A percentile compares a stretch with the other conserved stretches of the same genome.
These are phyloP conservation scores for Ganoderma multipileum DNA, from an alignment of 1,284 basidiomycete species.

Conservation along the genomic window DNA sequence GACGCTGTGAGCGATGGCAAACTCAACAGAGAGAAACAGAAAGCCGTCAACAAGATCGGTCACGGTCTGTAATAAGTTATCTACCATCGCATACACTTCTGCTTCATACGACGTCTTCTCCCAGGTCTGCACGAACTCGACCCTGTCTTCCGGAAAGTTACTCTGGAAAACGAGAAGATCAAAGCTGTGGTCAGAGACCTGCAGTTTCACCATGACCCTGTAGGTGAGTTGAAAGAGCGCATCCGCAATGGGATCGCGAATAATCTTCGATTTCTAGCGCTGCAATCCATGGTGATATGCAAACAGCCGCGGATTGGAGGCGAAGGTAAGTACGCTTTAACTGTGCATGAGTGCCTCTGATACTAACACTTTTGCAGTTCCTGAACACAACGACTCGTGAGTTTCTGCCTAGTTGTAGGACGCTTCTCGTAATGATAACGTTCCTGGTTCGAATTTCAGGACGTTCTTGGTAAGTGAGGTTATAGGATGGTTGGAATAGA, in stretches of 20 bases:
- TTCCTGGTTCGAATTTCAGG: slow-evolving; percentile 44
- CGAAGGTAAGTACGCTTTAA: slow-evolving; percentile 59
- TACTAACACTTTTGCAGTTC: slow-evolving; percentile 51
- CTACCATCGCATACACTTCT: slow-evolving; percentile 1
- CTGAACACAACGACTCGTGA: slow-evolving; percentile 85
- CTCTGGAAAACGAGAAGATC: slow-evolving; percentile 77
- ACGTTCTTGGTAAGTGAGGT: slow-evolving; percentile 69
- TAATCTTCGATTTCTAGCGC: slow-evolving; percentile 50
- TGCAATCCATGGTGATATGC: slow-evolving; percentile 96
- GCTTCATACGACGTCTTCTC: not conserved
- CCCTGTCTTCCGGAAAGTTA: slow-evolving; percentile 79
- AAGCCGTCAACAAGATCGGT: slow-evolving; percentile 85
- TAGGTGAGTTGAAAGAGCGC: slow-evolving; percentile 53
- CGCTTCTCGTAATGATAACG: not conserved
- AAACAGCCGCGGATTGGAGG: slow-evolving; percentile 92
- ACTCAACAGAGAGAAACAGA: slow-evolving; percentile 79
- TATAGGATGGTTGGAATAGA: not conserved
- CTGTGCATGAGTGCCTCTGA: not conserved
- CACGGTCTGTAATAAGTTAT: slow-evolving; percentile 58
- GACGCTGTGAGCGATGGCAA: slow-evolving; percentile 76
- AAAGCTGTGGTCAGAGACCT: slow-evolving; percentile 76
- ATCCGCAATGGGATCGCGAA: not conserved
- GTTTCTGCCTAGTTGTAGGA: slow-evolving; percentile 39
- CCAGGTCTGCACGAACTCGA: slow-evolving; percentile 86
- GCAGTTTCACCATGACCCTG: slow-evolving; percentile 82